Evolutionary conservation across 331 rosid genomes (phyloP), one percentile per base, ranked within the genome.

Genomic region (Dryas integrifolia): DNA sequence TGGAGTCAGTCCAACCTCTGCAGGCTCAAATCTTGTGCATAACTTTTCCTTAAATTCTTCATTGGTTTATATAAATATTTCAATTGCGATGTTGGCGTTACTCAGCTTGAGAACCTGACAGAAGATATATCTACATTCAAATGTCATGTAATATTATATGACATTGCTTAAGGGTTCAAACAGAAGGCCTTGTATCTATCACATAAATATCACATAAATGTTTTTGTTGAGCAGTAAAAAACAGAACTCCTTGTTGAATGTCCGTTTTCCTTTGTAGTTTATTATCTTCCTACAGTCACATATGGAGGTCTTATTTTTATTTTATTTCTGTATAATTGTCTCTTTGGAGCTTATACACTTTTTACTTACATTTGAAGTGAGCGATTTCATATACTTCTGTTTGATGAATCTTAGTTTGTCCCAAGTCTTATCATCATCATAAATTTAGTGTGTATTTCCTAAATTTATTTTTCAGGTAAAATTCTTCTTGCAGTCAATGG

Each of bases 341-440:
- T 47, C 41, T 24, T 45, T 24, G 41, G 58, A 69, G 51, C 41
- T 18, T 4, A 51, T 53, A 52, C 14, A 53, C 48, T 9, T 71
- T 18, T 71, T 57, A 13, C 69, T 49, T 61, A 11, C 59, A 60
- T 10, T 16, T 60, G 47, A 50, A 41, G 4, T 8, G 9, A 56
- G 65, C 15, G 2, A 57, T 6, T 6, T 43, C 39, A 15, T 50
- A 11, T 12, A 56, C 38, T 43, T 35, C 13, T 30, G 15, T 21
- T 43, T 70, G 45, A 16, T 69, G 38, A 38, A 12, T 68, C 41
- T 53, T 64, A 39, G 14, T 72, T 30, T 59, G 40, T 69, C 5
- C 43, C 21, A 26, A 49, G 7, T 59, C 40, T 1, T 21, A 48
- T 56, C 7, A 5, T 21, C 35, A 57, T 30, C 40, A 6, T 18